Evolutionary conservation across 306 rosid genomes (phyloP).

Genomic region (Cucurbita ficifolia): DNA sequence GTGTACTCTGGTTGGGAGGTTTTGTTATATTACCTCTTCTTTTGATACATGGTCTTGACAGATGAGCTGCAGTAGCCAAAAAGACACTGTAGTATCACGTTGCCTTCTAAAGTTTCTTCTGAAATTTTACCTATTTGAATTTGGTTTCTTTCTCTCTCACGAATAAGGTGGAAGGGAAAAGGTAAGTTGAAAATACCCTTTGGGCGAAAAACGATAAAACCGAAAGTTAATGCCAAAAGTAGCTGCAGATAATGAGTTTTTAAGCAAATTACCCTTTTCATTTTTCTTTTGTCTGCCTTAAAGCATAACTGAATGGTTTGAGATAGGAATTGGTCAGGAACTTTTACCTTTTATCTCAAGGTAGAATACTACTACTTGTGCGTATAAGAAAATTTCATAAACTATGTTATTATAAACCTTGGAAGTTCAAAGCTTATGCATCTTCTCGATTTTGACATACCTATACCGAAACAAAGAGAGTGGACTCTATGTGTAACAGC

Average conservation of each 20-base stretch:
- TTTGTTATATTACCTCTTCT: not conserved
- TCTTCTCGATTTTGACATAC: not conserved
- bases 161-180: not conserved
- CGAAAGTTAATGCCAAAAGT: constrained; percentile 1
- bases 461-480: not conserved
- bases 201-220: not conserved
- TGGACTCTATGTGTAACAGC: no score
- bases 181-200: not conserved
- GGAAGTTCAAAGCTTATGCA: not conserved
- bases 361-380: not conserved
- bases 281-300: not conserved
- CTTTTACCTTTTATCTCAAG: not conserved
- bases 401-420: not conserved
- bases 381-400: not conserved
- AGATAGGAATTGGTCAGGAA: not conserved
- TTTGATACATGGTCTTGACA: not conserved
- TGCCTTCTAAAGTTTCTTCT: not conserved
- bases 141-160: constrained; percentile 3
- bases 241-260: not conserved
- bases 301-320: not conserved
- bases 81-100: not conserved
- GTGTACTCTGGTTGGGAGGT: not conserved
- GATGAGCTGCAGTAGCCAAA: not conserved
- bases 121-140: not conserved
- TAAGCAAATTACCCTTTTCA: not conserved